These are phyloP conservation scores for Chaetomium sp. DNA, from an alignment of 2,329 filamentous ascomycete genomes.

Conservation along the genomic window DNA sequence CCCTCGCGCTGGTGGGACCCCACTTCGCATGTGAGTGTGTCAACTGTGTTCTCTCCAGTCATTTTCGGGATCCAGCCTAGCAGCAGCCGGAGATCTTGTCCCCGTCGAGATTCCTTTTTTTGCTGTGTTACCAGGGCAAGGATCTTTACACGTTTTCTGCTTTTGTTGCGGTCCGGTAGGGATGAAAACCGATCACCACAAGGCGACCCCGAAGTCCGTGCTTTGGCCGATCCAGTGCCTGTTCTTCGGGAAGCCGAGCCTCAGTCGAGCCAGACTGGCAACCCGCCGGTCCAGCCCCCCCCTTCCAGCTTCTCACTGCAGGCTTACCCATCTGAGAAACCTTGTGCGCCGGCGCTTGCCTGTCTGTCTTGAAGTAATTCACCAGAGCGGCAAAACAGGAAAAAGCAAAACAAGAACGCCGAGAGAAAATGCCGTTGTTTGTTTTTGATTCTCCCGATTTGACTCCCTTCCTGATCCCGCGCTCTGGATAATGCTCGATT, in stretches of 20 bases:
- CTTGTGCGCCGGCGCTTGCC: neutral
- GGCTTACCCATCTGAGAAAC: constrained; percentile 7
- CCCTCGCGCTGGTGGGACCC: no score
- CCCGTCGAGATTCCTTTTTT: neutral
- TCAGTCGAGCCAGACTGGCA: constrained; percentile 16
- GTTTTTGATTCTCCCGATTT: constrained; percentile 2
- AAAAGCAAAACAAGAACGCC: constrained; percentile 6
- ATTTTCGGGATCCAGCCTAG: no score
- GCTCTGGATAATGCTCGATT: neutral
- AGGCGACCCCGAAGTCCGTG: neutral
- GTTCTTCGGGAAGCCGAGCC: constrained; percentile 17
- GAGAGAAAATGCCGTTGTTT: neutral
- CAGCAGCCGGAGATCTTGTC: constrained; percentile 1
- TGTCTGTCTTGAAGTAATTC: neutral
- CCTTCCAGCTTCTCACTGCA: neutral
- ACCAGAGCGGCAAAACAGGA: neutral
- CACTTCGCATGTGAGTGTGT: no score
- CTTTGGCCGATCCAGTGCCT: constrained; percentile 14
- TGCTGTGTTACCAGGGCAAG: neutral
- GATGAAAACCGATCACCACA: neutral
- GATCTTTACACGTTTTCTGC: neutral
- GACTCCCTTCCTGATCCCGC: neutral
- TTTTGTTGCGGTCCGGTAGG: neutral
- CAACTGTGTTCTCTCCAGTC: no score
- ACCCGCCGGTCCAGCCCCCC: neutral